Base-by-base conservation (phyloP, 495 filamentous ascomycete species). In the Tuber melanosporum region DNA sequence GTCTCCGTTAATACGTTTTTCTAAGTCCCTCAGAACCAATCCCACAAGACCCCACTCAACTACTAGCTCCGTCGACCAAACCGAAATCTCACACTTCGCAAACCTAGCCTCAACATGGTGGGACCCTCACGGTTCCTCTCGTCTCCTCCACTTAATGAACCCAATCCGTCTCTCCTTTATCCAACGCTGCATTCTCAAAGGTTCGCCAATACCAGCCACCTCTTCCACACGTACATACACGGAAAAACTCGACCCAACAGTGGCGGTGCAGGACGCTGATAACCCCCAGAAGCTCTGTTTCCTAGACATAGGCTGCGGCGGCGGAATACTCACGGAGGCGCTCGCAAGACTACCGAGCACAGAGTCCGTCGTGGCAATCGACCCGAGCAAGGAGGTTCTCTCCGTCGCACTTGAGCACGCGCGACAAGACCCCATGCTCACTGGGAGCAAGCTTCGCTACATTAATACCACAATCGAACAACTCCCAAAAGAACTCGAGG, bases 111-210 rank as follows among this genome's bases (percentile, higher is more conserved):
- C 91, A 80, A 91, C 90, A 81, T 99, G 95, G 95, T 99, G 95
- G 95, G 96, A 98, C 85, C 93, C 95, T 3, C 91, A 96, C 85
- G 95, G 95, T 73, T 90, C 94, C 32, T 98, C 94, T 0, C 90
- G 94, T 20, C 90, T 97, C 78, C 91, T 99, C 3, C 96, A 98
- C 85, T 91, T 96, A 71, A 98, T 99, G 95, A 98, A 99, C 87
- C 95, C 96, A 15, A 89, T 96, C 66, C 94, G 95, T 46, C 94
- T 98, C 85, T 91, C 93, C 82, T 98, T 98, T 86, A 95, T 99
- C 84, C 85, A 86, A 3, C 84, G 86, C 49, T 97, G 94, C 80
- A 90, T 83, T 26, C 70, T 44, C 41, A 73, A 74, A 88, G 76
- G 84, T 87, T 79, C 86, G 87, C 32, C 85, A 86, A 66, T 83